Evolutionary conservation across 2,329 filamentous ascomycete genomes (phyloP), one percentile per base, ranked within the genome.

Genomic region (Phialophora tarda): DNA sequence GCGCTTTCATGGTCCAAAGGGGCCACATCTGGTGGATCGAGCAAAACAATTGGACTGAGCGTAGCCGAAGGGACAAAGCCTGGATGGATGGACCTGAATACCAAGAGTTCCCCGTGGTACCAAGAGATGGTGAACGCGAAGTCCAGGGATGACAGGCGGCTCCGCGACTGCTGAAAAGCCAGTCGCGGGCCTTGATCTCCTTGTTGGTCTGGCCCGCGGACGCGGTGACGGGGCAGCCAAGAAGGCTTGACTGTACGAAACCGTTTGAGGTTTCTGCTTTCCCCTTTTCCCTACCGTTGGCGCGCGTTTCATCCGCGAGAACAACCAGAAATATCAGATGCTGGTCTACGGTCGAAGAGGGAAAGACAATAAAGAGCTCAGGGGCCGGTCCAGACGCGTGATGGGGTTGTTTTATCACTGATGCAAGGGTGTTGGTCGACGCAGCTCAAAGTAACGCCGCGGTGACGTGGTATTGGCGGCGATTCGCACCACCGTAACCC

Each of bases 181-280:
- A 61, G 26, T 61, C 26, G 30, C 23, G 23, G 24, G 23, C 24
- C n/a, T 2, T 55, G 38, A 24, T 47, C 5, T 34, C 17, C 41
- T 32, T 30, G 57, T n/a, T 21, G 8, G 44, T 24, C 17, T n/a
- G 26, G 17, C 26, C 44, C 26, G 14, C n/a, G 38, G 41, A 14
- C 10, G 11, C 57, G 8, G 57, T 41, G 30, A 50, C n/a, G 41
- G 57, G 48, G 30, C 48, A 38, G 59, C 59, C 59, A 61, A 61
- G 59, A 61, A 61, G 59, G 47, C 59, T 61, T 61, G 59, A 61
- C 59, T 28, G 28, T 1, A 3, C 24, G 48, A 53, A 53, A 61
- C 47, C 51, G 59, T 61, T 61, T 61, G 59, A 61, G 47, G 59
- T 41, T 53, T 10, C 48, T 24, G 23, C 47, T 28, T 11, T 30